A percentile compares a stretch with the other conserved stretches of the same genome.
Evolutionary conservation across 177 flowering plant genomes (phyloP).

Genomic region (Telopea speciosissima): DNA sequence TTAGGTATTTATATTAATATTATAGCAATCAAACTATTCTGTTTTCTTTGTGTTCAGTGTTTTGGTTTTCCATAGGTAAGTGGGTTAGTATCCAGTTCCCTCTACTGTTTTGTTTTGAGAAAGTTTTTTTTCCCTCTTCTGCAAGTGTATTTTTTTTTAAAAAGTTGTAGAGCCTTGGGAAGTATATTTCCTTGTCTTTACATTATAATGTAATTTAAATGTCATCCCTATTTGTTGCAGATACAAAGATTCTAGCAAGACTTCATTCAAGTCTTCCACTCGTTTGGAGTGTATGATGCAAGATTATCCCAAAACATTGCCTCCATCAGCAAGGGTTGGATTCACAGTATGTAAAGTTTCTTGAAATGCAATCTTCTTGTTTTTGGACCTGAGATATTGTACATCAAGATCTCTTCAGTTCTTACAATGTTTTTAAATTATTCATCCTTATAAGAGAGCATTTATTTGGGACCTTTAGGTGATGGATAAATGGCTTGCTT

Average conservation of each 20-base stretch:
- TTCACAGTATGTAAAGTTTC: constrained; percentile 61
- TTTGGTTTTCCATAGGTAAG: not conserved
- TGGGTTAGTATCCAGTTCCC: not conserved
- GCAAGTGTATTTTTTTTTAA: not conserved
- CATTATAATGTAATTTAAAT: not conserved
- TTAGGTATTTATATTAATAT: too few relatives aligned
- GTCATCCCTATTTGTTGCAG: constrained; percentile 30
- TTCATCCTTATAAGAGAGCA: not conserved
- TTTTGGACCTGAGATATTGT: not conserved
- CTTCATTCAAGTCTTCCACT: constrained; percentile 93
- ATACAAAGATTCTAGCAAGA: constrained; percentile 87
- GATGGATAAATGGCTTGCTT: constrained; percentile 95
- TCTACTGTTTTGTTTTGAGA: not conserved
- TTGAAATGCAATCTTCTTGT: not conserved
- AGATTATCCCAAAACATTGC: constrained; percentile 93
- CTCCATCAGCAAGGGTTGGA: constrained; percentile 93
- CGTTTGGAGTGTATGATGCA: constrained; percentile 99
- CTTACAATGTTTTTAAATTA: not conserved
- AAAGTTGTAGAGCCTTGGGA: not conserved
- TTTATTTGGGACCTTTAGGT: constrained; percentile 38
- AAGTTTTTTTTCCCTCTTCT: not conserved
- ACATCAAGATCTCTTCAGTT: not conserved
- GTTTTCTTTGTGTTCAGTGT: not conserved
- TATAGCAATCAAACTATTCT: not conserved
- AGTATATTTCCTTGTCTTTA: not conserved